These are phyloP conservation scores for Epichloe gansuensis DNA, from an alignment of 2,329 filamentous ascomycete species.

Conservation along the genomic window DNA sequence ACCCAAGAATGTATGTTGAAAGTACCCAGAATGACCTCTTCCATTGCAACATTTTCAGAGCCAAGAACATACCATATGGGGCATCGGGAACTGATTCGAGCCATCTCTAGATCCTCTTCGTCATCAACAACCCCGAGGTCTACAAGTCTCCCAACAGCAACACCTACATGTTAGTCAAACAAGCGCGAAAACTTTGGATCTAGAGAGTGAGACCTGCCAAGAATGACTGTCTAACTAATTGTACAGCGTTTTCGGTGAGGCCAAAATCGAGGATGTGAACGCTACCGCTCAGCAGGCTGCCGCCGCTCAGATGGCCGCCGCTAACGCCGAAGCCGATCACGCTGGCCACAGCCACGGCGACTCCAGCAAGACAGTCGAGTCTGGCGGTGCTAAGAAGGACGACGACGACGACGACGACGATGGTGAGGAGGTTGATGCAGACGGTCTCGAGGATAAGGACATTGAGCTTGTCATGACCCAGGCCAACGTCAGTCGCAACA, in stretches of 20 bases:
- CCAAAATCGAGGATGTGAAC: conserved; percentile 99
- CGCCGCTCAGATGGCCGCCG: conserved; percentile 82
- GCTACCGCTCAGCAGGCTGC: conserved; percentile 83
- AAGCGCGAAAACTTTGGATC: neutral
- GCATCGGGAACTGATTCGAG: conserved; percentile 12
- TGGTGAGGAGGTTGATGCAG: conserved; percentile 88
- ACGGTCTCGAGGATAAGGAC: conserved; percentile 95
- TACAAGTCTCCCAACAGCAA: conserved; percentile 99
- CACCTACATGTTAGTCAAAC: conserved; percentile 83
- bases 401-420: conserved; percentile 81
- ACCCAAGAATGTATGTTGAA: conserved; percentile 87
- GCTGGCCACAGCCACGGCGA: conserved; percentile 62
- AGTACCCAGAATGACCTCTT: neutral
- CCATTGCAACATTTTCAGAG: neutral
- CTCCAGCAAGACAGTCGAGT: conserved; percentile 48
- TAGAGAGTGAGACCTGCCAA: neutral
- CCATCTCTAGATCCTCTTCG: conserved; percentile 75
- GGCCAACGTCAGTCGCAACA: conserved; percentile 92
- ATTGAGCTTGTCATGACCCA: conserved; percentile 99
- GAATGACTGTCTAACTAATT: neutral
- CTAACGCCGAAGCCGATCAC: conserved; percentile 53
- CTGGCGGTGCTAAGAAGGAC: conserved; percentile 60
- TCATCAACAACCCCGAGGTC: conserved; percentile 98
- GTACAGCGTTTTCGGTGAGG: conserved; percentile 91
- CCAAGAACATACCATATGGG: conserved; percentile 1